Evolutionary conservation across 768 basidiomycete species (phyloP), one percentile per base, ranked within the genome.

Genomic region (Lentinula sp.): DNA sequence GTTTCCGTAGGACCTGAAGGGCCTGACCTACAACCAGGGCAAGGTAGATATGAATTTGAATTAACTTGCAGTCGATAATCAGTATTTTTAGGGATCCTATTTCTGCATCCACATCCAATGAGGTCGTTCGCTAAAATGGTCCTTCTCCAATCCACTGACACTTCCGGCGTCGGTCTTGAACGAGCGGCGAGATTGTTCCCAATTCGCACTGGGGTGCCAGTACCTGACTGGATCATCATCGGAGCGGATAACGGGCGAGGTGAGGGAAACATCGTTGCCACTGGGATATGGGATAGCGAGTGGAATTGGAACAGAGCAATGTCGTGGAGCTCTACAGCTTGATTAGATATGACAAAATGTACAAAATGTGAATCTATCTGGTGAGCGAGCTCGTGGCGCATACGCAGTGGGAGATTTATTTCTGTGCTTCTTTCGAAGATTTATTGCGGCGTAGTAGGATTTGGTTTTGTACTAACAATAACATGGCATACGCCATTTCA

Each of bases 161-260:
- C 66, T 0, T 23, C 18, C 5, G 65, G 18, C 23, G 3, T 70
- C 1, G 87, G 86, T 2, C 74, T 93, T 4, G 94, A 95, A 70
- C 77, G 85, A 57, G 84, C 81, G 1, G 70, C 80, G 1, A 81
- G 88, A 49, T 73, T 94, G n/a, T 89, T 95, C 68, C 93, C 94
- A 4, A 81, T 91, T 28, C 84, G 94, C 18, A 96, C 93, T 2
- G 92, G 92, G 3, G 77, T 93, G 2, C 71, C 84, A 8, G 78
- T 82, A 1, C 90, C 92, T 1, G 89, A 92, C 66, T 95, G 93
- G 91, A 65, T 92, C 5, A 78, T 92, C 16, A 75, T 87, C 3
- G 80, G 83, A 9, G 71, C 71, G 11, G 78, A 84, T 18, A 88
- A 88, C 64, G 67, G 61, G 48, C 70, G 80, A 16, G 91, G 89